Percentiles rank a stretch among this genome's conserved stretches.
phyloP scores from a whole-genome alignment of 208 protist species.

The Trypanosoma vivax region DNA sequence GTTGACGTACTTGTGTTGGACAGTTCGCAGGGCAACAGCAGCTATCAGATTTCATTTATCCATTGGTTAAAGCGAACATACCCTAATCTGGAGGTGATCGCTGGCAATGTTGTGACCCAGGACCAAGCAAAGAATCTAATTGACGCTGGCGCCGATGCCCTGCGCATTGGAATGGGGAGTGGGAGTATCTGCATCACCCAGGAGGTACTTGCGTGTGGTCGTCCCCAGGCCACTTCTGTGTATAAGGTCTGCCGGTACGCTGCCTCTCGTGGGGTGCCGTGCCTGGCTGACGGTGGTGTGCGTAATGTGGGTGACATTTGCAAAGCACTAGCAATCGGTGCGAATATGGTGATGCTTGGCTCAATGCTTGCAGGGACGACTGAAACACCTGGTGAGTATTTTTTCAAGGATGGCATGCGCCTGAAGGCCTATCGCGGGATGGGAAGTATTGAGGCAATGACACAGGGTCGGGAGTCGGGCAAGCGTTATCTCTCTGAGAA shows the following conservation, averaged over 20 bases:
- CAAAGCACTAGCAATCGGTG: conserved; percentile 93
- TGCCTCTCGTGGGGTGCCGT: conserved; percentile 85
- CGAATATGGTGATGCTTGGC: conserved; percentile 83
- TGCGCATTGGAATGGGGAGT: conserved; percentile 97
- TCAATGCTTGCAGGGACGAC: conserved; percentile 90
- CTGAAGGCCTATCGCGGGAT: conserved; percentile 96
- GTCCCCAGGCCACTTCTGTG: conserved; percentile 94
- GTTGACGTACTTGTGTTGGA: conserved; percentile 94
- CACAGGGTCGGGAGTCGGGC: conserved; percentile 80
- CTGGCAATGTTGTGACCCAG: conserved; percentile 96
- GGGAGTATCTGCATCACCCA: conserved; percentile 98
- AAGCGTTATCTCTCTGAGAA: conserved; percentile 90
- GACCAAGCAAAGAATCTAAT: conserved; percentile 95
- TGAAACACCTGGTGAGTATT: conserved; percentile 92
- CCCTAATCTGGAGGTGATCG: conserved; percentile 84
- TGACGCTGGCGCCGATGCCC: conserved; percentile 93
- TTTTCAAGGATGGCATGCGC: conserved; percentile 86
- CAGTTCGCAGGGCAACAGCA: conserved; percentile 94
- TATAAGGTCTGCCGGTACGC: conserved; percentile 90
- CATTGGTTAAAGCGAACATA: conserved; percentile 89
- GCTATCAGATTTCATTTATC: conserved; percentile 95
- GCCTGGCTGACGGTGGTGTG: conserved; percentile 93
- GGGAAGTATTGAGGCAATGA: conserved; percentile 94
- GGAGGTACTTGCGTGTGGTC: conserved; percentile 92
- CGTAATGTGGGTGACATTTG: conserved; percentile 93